Conservation (phyloP, 2,329 filamentous ascomycete species). For the Claviceps sp. region DNA sequence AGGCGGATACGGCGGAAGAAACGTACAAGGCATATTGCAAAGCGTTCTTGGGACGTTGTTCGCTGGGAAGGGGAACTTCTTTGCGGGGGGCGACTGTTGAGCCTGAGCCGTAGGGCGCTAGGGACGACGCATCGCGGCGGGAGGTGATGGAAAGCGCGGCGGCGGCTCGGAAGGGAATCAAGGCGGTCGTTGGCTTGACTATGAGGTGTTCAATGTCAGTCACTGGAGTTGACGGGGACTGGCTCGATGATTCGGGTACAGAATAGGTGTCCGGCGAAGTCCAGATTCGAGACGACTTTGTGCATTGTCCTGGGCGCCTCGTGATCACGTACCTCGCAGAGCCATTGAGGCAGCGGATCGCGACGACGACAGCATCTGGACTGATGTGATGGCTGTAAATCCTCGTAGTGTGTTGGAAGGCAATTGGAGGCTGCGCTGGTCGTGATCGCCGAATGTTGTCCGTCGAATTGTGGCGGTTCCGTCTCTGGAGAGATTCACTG, state of each 20-base stretch:
- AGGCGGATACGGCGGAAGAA: background rate
- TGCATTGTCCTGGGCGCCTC: background rate
- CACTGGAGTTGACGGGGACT: background rate
- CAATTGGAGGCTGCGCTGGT: no score
- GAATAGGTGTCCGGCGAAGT: no score
- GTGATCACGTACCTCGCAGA: constrained; percentile 29
- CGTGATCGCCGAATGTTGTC: no score
- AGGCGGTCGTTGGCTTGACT: constrained; percentile 53
- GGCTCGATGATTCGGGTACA: no score
- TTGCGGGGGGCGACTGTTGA: constrained; percentile 43
- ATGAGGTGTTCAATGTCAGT: background rate
- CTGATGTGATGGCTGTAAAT: background rate
- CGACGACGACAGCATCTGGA: constrained; percentile 33
- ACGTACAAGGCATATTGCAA: constrained; percentile 80
- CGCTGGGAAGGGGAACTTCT: constrained; percentile 65
- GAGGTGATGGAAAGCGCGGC: constrained; percentile 48
- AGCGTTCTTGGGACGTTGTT: constrained; percentile 66
- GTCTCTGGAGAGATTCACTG: background rate
- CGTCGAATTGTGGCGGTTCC: no score
- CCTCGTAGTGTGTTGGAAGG: no score
- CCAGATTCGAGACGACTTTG: background rate
- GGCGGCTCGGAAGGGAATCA: constrained; percentile 50
- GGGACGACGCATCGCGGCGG: constrained; percentile 46
- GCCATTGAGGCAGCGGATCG: constrained; percentile 39
- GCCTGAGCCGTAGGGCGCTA: constrained; percentile 40